Evolutionary conservation across 2,329 filamentous ascomycete species (phyloP), one percentile per base, ranked within the genome.

Genomic region (Aspergillus sp.): DNA sequence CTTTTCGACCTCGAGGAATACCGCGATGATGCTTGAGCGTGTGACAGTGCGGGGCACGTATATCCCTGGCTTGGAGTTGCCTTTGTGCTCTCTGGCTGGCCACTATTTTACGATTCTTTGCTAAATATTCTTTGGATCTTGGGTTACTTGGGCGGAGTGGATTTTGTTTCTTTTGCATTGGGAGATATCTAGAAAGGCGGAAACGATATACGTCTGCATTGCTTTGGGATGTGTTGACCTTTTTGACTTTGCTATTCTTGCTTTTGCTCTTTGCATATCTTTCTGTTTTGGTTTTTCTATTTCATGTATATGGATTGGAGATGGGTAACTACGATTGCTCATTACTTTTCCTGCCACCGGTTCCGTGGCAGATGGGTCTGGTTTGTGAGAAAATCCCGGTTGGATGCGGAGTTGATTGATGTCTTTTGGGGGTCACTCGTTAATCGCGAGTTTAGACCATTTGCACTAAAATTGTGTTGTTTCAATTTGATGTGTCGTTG

Each of bases 161-260:
- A 39, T 44, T 53, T 30, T 54, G 41, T 45, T 52, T 51, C 50
- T 53, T 56, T 56, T 55, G 22, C 23, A 43, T 61, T 55, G 56
- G 64, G 64, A 57, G 60, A 63, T 61, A 64, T 66, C 60, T 69
- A 69, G 67, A 64, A 60, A 68, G 66, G 65, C 64, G 67, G 67
- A 66, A 68, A 69, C 64, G 67, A 69, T 68, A 69, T 63, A 69
- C 65, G 66, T 69, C 63, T 69, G 66, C 67, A 69, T 69, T 63
- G 61, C 57, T 64, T 63, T 57, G 61, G 61, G 51, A 58, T 63
- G 50, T 58, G 58, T 61, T 55, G 51, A 49, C 52, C 53, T 53
- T 54, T 52, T 58, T 56, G 51, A 43, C 50, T 51, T 52, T 52
- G 44, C 50, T 50, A 30, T 32, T 42, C 44, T 47, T 52, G 48